Conservation (phyloP, 179 eudicot genomes). For the Nepenthes alata region DNA sequence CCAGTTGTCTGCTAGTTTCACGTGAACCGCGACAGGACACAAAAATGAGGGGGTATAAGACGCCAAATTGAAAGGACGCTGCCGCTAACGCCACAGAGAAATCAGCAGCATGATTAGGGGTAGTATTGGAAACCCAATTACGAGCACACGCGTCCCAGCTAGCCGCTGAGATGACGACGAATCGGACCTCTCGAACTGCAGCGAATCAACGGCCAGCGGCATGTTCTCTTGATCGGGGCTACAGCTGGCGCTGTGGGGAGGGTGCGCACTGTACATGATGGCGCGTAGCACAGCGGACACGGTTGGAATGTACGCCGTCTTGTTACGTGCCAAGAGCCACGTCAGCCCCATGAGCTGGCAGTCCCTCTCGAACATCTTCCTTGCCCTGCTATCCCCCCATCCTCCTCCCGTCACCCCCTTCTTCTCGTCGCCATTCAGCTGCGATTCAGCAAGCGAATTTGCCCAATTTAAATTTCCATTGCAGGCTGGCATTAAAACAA, state of each 20-base stretch:
- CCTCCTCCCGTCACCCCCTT: slow-evolving; percentile 14
- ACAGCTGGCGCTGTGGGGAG: slow-evolving; percentile 51
- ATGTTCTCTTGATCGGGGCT: slow-evolving; percentile 74
- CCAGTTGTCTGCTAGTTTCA: no score
- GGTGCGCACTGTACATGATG: slow-evolving; percentile 79
- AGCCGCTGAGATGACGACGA: slow-evolving; percentile 18
- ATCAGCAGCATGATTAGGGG: slow-evolving; percentile 4
- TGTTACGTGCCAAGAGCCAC: slow-evolving; percentile 79
- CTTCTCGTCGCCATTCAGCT: slow-evolving; percentile 41
- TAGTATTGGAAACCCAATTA: not conserved
- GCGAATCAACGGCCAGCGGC: slow-evolving; percentile 91
- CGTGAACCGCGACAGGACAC: no score
- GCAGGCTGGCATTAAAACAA: no score
- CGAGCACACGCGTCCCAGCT: not conserved
- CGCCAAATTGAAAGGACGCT: no score
- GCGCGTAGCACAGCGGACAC: slow-evolving; percentile 89
- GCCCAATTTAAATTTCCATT: no score
- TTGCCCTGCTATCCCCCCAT: slow-evolving; percentile 24
- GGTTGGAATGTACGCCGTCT: slow-evolving; percentile 82
- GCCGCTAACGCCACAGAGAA: no score
- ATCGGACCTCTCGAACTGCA: slow-evolving; percentile 44
- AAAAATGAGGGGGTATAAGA: no score
- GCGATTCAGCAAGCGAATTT: slow-evolving; percentile 2
- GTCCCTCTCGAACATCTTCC: slow-evolving; percentile 57
- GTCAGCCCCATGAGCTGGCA: slow-evolving; percentile 91